Evolutionary conservation across 2,329 filamentous ascomycete genomes (phyloP).

Genomic region (Botryosphaeria dothidea): DNA sequence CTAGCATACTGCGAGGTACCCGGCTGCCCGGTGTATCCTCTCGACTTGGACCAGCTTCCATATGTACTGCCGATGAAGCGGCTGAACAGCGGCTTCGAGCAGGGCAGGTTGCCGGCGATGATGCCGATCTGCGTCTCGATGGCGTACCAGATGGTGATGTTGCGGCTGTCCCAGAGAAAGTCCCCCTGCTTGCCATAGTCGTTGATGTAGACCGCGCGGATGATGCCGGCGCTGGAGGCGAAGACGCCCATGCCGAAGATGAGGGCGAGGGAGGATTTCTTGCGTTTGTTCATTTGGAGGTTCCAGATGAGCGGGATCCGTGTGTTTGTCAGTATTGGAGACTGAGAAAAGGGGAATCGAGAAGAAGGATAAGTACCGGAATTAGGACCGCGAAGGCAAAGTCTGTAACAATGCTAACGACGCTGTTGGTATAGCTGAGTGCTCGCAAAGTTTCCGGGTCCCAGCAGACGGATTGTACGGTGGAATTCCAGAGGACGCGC

Average conservation of each 20-base stretch:
- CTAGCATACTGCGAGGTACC: neutral
- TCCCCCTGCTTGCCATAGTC: slow-evolving; percentile 41
- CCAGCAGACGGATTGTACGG: slow-evolving; percentile 47
- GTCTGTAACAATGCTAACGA: slow-evolving; percentile 44
- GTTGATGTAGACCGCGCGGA: slow-evolving; percentile 40
- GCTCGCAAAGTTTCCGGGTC: slow-evolving; percentile 38
- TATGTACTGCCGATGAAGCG: slow-evolving; percentile 36
- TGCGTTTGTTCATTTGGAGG: slow-evolving; percentile 44
- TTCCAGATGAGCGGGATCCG: slow-evolving; percentile 43
- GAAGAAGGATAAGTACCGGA: slow-evolving; percentile 25
- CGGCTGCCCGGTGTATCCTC: neutral
- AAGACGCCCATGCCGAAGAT: slow-evolving; percentile 32
- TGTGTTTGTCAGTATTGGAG: neutral
- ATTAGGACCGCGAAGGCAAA: slow-evolving; percentile 45
- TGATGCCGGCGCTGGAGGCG: slow-evolving; percentile 45
- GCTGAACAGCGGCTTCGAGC: slow-evolving; percentile 46
- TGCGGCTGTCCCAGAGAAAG: slow-evolving; percentile 43
- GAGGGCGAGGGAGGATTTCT: slow-evolving; percentile 42
- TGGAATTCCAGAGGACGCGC: slow-evolving; percentile 47
- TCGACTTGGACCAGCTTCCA: slow-evolving; percentile 24
- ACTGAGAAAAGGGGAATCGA: neutral
- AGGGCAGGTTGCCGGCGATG: slow-evolving; percentile 45
- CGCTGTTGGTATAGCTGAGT: slow-evolving; percentile 49
- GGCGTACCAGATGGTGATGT: slow-evolving; percentile 50
- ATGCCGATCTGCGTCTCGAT: slow-evolving; percentile 48